phyloP scores from a whole-genome alignment of 805 yeast species.

The Cyberlindnera misumaiensis region DNA sequence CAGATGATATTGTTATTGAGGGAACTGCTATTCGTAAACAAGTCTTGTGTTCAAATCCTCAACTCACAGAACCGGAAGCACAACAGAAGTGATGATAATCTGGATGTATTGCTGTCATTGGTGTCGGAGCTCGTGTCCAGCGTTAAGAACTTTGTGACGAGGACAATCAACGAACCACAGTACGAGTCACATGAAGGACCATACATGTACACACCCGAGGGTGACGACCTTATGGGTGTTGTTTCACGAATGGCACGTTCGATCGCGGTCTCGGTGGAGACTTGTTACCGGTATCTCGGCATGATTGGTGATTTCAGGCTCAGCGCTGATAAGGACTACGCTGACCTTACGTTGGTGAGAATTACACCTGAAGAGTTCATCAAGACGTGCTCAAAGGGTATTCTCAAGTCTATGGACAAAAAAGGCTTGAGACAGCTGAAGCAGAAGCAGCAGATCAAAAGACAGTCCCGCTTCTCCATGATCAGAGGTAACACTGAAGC shows the following conservation, averaged over 20 bases:
- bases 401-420: slow-evolving; percentile 36
- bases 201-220: slow-evolving; percentile 60
- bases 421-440: slow-evolving; percentile 21
- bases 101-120: slow-evolving; percentile 52
- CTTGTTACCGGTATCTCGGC: slow-evolving; percentile 45
- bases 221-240: slow-evolving; percentile 53
- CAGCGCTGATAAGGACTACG: slow-evolving; percentile 53
- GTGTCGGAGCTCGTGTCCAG: slow-evolving; percentile 61
- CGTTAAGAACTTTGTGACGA: slow-evolving; percentile 55
- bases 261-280: slow-evolving; percentile 40
- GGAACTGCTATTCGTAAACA: slow-evolving; percentile 57
- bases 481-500: slow-evolving; percentile 25
- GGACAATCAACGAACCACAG: slow-evolving; percentile 38
- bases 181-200: slow-evolving; percentile 16
- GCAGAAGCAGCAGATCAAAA: slow-evolving; percentile 16
- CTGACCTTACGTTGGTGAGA: slow-evolving; percentile 52
- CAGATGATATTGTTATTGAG: slow-evolving; percentile 59
- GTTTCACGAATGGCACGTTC: slow-evolving; percentile 55
- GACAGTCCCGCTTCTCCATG: slow-evolving; percentile 30
- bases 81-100: slow-evolving; percentile 29
- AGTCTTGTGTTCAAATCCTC: slow-evolving; percentile 33
- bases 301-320: slow-evolving; percentile 63
- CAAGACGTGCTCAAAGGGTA: slow-evolving; percentile 51
- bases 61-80: slow-evolving; percentile 20
- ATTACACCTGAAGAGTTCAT: slow-evolving; percentile 58